Evolutionary conservation across 129 eudicot species (phyloP).

Genomic region (Artemisia annua): DNA sequence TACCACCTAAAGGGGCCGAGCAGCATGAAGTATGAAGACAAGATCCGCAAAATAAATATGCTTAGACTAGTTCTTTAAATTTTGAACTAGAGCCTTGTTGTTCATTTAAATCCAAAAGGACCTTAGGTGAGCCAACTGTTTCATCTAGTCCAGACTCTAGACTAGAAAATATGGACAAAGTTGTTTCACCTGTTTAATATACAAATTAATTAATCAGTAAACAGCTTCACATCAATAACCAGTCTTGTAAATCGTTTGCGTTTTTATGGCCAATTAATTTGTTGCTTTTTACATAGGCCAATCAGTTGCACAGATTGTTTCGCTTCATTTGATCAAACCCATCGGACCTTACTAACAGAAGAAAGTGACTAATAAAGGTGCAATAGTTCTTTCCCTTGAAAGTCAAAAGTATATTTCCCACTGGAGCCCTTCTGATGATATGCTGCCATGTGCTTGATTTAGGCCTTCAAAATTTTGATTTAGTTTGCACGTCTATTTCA

Average conservation of each 20-base stretch:
- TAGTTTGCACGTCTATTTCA: conserved; percentile 32
- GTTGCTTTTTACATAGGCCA: not conserved
- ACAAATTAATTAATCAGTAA: not conserved
- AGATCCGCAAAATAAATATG: not conserved
- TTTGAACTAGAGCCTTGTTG: no score
- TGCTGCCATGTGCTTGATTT: conserved; percentile 38
- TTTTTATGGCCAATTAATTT: not conserved
- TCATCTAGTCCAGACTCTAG: not conserved
- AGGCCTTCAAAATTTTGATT: conserved; percentile 21
- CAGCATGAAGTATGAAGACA: not conserved
- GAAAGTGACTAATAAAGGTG: conserved; percentile 18
- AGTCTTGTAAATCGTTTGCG: conserved; percentile 7
- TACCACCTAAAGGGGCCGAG: not conserved
- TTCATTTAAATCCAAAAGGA: no score
- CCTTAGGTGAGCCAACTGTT: not conserved
- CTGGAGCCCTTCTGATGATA: conserved; percentile 28
- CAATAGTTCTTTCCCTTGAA: conserved; percentile 22
- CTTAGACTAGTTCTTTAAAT: no score
- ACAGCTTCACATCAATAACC: not conserved
- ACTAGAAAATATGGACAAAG: not conserved
- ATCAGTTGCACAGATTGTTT: conserved; percentile 21
- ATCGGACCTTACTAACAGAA: conserved; percentile 5
- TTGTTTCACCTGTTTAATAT: not conserved
- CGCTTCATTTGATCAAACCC: conserved; percentile 15
- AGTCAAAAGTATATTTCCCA: conserved; percentile 33